Evolutionary conservation across 2,329 filamentous ascomycete species (phyloP).

Genomic region (Venturia effusa): DNA sequence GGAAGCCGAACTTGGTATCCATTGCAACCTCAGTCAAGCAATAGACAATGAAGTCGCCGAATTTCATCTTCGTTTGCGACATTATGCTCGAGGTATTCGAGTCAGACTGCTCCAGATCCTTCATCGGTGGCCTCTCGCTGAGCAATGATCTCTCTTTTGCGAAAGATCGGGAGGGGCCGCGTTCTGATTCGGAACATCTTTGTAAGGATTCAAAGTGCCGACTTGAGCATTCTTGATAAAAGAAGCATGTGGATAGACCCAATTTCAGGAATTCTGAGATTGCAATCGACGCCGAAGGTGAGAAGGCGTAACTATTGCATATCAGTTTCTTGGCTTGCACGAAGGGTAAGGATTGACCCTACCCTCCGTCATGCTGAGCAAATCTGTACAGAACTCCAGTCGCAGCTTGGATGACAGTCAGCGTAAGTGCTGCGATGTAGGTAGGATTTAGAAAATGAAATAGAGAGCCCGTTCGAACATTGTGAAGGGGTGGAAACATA

Average conservation of each 20-base stretch:
- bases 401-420: slow-evolving; percentile 26
- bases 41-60: neutral
- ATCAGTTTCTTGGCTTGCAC: neutral
- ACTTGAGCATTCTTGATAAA: slow-evolving; percentile 18
- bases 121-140: neutral
- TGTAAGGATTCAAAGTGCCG: neutral
- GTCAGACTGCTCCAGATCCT: neutral
- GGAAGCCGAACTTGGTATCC: slow-evolving; percentile 23
- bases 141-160: neutral
- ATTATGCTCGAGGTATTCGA: neutral
- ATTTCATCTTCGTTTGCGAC: neutral
- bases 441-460: neutral
- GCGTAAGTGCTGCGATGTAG: slow-evolving; percentile 21
- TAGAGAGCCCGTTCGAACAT: neutral
- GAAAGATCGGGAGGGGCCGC: neutral
- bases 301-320: slow-evolving; percentile 20
- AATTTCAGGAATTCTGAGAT: slow-evolving; percentile 26
- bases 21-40: slow-evolving; percentile 17
- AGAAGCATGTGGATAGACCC: slow-evolving; percentile 21
- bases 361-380: slow-evolving; percentile 16
- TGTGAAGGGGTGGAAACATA: neutral
- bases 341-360: neutral
- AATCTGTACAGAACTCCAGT: slow-evolving; percentile 26
- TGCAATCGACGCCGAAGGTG: slow-evolving; percentile 22
- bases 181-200: slow-evolving; percentile 12